phyloP scores from a whole-genome alignment of 257 asterid species.

The Mitragyna speciosa region DNA sequence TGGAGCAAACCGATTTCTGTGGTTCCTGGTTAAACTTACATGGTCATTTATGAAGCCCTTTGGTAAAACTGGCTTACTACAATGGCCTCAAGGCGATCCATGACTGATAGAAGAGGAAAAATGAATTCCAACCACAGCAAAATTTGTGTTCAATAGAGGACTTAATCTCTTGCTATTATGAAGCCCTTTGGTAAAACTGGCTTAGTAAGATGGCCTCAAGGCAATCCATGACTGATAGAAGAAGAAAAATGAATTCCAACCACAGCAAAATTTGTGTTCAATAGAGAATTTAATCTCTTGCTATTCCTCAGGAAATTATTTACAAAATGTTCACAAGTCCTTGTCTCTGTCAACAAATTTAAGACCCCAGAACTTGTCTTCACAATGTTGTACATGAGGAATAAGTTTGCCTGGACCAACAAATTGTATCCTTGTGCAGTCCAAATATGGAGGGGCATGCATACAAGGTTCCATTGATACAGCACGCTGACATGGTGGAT shows the following conservation, averaged over 20 bases:
- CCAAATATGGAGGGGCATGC: constrained; percentile 65
- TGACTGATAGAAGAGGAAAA: not conserved
- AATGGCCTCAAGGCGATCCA: not conserved
- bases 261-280: no score
- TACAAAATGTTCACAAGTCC: not conserved
- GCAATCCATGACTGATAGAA: no score
- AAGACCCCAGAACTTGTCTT: constrained; percentile 69
- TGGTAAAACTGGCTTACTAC: not conserved
- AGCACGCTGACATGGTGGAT: constrained; percentile 55
- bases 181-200: no score
- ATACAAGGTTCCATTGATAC: constrained; percentile 70
- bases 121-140: no score
- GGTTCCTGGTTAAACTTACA: not conserved
- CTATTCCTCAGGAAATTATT: not conserved
- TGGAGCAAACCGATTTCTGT: not conserved
- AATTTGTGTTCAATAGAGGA: no score
- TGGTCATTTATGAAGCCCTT: not conserved
- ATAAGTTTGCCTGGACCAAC: constrained; percentile 33
- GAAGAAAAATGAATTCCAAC: no score
- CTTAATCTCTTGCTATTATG: not conserved
- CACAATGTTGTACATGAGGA: constrained; percentile 67
- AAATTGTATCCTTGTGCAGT: constrained; percentile 43
- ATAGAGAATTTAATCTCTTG: no score
- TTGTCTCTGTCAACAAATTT: constrained; percentile 38
- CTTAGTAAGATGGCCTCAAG: no score